Base-by-base conservation (phyloP, 371 early-diverging fungal genomes). In the Cladochytrium tenue region DNA sequence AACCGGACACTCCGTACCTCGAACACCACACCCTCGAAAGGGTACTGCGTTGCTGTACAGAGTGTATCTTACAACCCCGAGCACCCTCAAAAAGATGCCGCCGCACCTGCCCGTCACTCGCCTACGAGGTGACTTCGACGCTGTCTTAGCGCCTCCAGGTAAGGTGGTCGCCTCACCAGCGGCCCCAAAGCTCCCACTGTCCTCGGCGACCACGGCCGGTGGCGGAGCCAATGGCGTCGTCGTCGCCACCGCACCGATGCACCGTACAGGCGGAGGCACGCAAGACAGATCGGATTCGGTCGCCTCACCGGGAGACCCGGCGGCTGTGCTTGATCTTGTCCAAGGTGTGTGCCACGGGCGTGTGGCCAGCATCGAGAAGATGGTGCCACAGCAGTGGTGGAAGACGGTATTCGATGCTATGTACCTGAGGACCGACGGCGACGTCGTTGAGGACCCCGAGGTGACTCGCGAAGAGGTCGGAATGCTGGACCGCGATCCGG, bases 361-460 rank as follows among this genome's bases (percentile, higher is more conserved):
- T 4, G 84, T 83, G n/a, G 36, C 28, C 7, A 68, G 82, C 62
- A 68, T 86, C 27, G 82, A 82, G 58, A 56, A 68, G 1, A 78
- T 74, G 76, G 86, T 88, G 27, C 84, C 83, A 4, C 51, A 74
- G 10, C 71, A 80, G 26, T 87, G 88, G 88, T 88, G 88, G 88
- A 77, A 80, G 67, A 56, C 64, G 25, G 75, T 85, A n/a, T 88
- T 88, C 70, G 43, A 43, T 20, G 63, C 67, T 3, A 68, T 87
- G 68, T 88, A 88, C 68, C 76, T 88, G 7, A 81, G 83, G 67
- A 88, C 88, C 1, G 88, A 88, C 64, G 88, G 88, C 20, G 87
- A 88, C 70, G 88, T 88, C 3, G 87, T 87, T 43, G 88, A 88
- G 68, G 88, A 88, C 61, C 84, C 86, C 0, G 83, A 79, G 7